phyloP scores from a whole-genome alignment of 129 eudicot genomes.

The Flaveria linearis region DNA sequence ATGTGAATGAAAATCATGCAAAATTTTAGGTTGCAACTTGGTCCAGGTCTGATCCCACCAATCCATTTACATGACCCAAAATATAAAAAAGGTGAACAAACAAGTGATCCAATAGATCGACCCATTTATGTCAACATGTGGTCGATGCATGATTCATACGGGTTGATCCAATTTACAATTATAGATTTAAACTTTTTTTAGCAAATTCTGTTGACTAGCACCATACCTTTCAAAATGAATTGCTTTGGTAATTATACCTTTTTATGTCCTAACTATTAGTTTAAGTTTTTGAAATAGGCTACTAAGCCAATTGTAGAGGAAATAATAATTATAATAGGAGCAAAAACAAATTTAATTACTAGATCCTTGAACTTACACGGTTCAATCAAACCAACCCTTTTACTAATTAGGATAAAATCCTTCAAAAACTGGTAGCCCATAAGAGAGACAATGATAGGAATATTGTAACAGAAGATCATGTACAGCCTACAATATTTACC shows the following conservation, averaged over 20 bases:
- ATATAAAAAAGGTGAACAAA: not conserved
- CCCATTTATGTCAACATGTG: not conserved
- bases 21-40: constrained; percentile 1
- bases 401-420: too few relatives aligned
- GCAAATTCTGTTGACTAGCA: not conserved
- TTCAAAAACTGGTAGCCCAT: constrained; percentile 6
- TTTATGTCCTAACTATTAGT: not conserved
- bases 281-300: not conserved
- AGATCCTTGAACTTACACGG: not conserved
- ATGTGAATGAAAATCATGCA: constrained; percentile 8
- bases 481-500: constrained; percentile 49
- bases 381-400: too few relatives aligned
- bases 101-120: not conserved
- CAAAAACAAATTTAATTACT: not conserved
- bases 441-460: not conserved
- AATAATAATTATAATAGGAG: not conserved
- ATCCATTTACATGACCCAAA: not conserved
- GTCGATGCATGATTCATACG: not conserved
- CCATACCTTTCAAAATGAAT: not conserved
- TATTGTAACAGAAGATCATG: constrained; percentile 5
- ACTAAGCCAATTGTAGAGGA: not conserved
- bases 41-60: constrained; percentile 1
- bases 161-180: not conserved
- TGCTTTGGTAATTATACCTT: not conserved
- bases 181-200: not conserved